Conservation (phyloP, 2,329 filamentous ascomycete species). For the Salinomyces thailandicus region DNA sequence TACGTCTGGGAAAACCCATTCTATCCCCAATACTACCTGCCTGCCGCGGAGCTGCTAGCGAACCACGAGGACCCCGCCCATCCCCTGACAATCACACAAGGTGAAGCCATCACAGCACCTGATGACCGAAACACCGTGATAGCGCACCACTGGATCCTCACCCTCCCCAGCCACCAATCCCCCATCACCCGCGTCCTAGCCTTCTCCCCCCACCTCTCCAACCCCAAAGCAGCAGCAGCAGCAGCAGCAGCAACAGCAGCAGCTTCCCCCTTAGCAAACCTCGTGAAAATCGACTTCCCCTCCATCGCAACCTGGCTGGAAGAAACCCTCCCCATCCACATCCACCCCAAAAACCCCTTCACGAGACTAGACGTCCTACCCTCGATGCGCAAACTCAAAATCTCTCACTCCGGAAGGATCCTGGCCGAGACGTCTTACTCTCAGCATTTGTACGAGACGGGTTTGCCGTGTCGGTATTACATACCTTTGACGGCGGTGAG, state of each 20-base stretch:
- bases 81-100: conserved; percentile 11
- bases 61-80: conserved; percentile 3
- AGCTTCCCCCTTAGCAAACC: conserved; percentile 6
- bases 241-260: conserved; percentile 1
- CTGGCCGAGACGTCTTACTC: conserved; percentile 38
- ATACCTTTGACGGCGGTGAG: conserved; percentile 44
- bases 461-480: conserved; percentile 50
- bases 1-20: conserved; percentile 36
- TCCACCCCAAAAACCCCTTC: conserved; percentile 58
- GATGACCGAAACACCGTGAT: neutral
- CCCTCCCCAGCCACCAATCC: neutral
- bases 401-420: conserved; percentile 36
- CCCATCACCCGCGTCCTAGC: neutral
- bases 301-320: conserved; percentile 41
- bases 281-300: conserved; percentile 21
- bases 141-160: neutral
- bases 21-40: conserved; percentile 31
- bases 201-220: conserved; percentile 7
- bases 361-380: conserved; percentile 53
- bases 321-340: conserved; percentile 49
- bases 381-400: conserved; percentile 43
- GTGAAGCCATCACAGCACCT: conserved; percentile 12
- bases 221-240: conserved; percentile 2
- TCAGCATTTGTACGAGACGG: conserved; percentile 51
- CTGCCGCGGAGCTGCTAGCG: conserved; percentile 9